Evolutionary conservation across 2,329 filamentous ascomycete species (phyloP).

Genomic region (Exserohilum turcica): DNA sequence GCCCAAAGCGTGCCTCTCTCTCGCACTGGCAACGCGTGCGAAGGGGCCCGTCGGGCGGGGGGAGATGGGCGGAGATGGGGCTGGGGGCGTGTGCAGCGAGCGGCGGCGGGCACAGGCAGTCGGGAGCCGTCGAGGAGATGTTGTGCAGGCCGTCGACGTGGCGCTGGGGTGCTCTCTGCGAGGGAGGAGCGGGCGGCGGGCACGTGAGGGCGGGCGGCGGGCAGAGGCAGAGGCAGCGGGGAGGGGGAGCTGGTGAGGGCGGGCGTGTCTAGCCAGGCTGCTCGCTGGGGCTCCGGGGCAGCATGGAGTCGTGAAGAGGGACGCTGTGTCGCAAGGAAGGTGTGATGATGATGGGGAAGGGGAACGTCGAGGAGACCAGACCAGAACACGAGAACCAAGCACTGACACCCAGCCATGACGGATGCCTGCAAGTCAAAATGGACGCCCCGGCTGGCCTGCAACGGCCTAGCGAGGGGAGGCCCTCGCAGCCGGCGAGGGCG

Average conservation of each 20-base stretch:
- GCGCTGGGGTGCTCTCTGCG: conserved; percentile 36
- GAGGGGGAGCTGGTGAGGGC: conserved; percentile 1
- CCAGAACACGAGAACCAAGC: conserved; percentile 35
- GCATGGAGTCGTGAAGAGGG: conserved; percentile 33
- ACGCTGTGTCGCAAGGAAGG: conserved; percentile 24
- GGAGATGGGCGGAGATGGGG: not conserved
- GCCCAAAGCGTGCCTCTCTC: conserved; percentile 14
- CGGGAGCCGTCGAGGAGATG: conserved; percentile 8
- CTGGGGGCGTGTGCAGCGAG: conserved; percentile 6
- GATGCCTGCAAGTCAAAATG: conserved; percentile 25
- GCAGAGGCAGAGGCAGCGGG: conserved; percentile 31
- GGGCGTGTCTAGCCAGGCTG: conserved; percentile 26
- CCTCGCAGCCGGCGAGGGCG: conserved; percentile 7
- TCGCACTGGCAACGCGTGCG: conserved; percentile 19
- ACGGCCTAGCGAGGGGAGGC: conserved; percentile 22
- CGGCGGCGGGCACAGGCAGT: conserved; percentile 12
- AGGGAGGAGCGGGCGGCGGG: conserved; percentile 14
- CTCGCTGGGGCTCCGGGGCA: conserved; percentile 23
- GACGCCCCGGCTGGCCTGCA: conserved; percentile 19
- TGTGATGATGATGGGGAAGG: conserved; percentile 32
- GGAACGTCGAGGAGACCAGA: conserved; percentile 35
- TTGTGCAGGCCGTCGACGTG: conserved; percentile 40
- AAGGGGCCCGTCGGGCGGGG: not conserved
- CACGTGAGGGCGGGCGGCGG: conserved; percentile 27
- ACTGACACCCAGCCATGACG: conserved; percentile 31